These are phyloP conservation scores for Monilinia fructicola DNA, from an alignment of 2,329 filamentous ascomycete genomes.

Conservation along the genomic window DNA sequence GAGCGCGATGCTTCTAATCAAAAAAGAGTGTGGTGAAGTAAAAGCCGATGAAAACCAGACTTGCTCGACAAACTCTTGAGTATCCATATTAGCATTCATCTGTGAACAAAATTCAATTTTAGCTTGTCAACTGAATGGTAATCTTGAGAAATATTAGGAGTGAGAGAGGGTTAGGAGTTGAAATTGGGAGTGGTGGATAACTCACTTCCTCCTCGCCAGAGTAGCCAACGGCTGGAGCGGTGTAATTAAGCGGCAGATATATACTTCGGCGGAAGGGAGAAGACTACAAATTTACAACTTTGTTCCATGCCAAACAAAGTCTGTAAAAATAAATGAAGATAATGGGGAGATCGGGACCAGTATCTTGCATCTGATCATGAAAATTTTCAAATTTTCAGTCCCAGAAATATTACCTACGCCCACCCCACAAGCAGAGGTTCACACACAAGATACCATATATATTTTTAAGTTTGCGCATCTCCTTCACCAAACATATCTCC, in stretches of 20 bases:
- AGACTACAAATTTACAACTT: neutral
- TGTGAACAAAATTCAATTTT: neutral
- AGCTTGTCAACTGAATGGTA: neutral
- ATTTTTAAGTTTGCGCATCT: neutral
- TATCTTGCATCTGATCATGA: neutral
- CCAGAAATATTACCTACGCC: too few species aligned
- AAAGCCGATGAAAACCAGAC: neutral
- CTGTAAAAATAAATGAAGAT: neutral
- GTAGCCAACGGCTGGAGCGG: neutral
- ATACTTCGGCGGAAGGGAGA: neutral
- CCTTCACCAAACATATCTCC: slow-evolving; percentile 6
- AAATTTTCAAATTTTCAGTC: neutral
- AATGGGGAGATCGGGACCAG: neutral
- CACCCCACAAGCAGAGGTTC: neutral
- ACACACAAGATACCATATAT: neutral
- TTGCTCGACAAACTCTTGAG: neutral
- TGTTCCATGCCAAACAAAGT: too few species aligned
- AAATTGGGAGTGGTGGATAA: neutral
- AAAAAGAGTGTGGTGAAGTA: neutral
- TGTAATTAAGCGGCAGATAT: neutral
- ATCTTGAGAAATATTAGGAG: neutral
- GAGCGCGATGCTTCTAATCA: too few species aligned
- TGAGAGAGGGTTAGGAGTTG: neutral
- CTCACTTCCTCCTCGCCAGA: neutral
- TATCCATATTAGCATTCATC: neutral